Conservation (phyloP, 495 filamentous ascomycete species). For the Jackrogersella multiformis region DNA sequence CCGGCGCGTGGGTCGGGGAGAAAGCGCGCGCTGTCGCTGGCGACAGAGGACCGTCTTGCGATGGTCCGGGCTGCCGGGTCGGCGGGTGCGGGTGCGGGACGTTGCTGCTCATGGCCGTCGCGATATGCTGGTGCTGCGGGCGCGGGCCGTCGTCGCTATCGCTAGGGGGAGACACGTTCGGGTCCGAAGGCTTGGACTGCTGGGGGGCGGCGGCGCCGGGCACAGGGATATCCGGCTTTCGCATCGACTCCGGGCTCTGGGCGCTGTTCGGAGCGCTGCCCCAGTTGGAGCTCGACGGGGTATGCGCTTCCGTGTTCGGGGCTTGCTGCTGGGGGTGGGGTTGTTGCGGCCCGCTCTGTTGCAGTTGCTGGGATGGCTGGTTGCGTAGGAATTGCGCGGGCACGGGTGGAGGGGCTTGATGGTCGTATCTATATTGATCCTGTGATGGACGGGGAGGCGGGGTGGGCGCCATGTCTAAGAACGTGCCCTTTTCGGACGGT, state of each 20-base stretch:
- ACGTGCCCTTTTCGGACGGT: constrained; percentile 36
- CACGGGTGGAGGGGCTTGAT: not conserved
- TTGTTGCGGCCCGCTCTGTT: constrained; percentile 4
- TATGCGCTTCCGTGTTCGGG: constrained; percentile 18
- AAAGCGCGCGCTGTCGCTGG: not conserved
- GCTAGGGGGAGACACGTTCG: constrained; percentile 29
- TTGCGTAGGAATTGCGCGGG: constrained; percentile 1
- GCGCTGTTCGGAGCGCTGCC: constrained; percentile 34
- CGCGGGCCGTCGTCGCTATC: constrained; percentile 18
- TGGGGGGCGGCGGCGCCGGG: not conserved
- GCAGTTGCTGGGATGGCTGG: constrained; percentile 4
- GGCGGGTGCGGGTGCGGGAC: constrained; percentile 7
- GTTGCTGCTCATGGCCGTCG: constrained; percentile 28
- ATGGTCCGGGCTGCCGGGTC: constrained; percentile 1
- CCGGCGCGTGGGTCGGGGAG: not conserved
- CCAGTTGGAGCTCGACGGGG: constrained; percentile 37
- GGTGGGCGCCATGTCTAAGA: constrained; percentile 38
- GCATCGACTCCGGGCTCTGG: constrained; percentile 1
- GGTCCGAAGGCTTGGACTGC: constrained; percentile 18
- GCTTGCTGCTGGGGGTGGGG: not conserved
- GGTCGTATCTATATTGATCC: constrained; percentile 10
- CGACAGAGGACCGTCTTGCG: not conserved
- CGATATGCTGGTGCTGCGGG: constrained; percentile 38
- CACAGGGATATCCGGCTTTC: not conserved
- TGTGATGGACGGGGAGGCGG: constrained; percentile 16